These are phyloP conservation scores for Ramalina peruviana DNA, from an alignment of 495 filamentous ascomycete species.

Conservation along the genomic window DNA sequence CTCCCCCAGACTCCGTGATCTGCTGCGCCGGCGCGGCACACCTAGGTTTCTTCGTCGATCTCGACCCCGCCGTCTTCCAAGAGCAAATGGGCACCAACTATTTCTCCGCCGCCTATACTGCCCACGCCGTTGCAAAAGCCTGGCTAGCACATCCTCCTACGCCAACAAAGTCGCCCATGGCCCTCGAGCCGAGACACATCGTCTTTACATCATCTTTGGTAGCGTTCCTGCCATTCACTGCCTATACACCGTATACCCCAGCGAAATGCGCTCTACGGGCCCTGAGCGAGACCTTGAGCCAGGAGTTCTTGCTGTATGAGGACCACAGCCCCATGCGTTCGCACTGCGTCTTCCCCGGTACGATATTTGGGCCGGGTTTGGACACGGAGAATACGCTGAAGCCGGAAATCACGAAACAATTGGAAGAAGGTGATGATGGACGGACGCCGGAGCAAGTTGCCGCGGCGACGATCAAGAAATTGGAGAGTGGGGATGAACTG, in stretches of 20 bases:
- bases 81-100: conserved; percentile 87
- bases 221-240: conserved; percentile 61
- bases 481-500: conserved; percentile 71
- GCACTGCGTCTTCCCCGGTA: conserved; percentile 74
- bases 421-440: conserved; percentile 70
- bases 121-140: conserved; percentile 44
- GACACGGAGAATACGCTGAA: conserved; percentile 70
- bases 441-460: conserved; percentile 73
- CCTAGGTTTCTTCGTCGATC: conserved; percentile 70
- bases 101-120: conserved; percentile 76
- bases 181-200: conserved; percentile 39
- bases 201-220: conserved; percentile 74
- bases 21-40: conserved; percentile 68
- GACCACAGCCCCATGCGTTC: conserved; percentile 50
- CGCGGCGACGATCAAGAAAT: conserved; percentile 44
- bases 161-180: conserved; percentile 12
- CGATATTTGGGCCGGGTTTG: conserved; percentile 61
- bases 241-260: conserved; percentile 79
- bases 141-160: conserved; percentile 32
- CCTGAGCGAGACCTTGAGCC: conserved; percentile 66
- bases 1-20: conserved; percentile 77
- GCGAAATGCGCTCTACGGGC: conserved; percentile 74
- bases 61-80: conserved; percentile 44
- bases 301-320: conserved; percentile 73
- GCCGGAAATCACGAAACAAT: conserved; percentile 61